Base-by-base conservation (phyloP, 768 basidiomycete species). In the Mrakia frigida region DNA sequence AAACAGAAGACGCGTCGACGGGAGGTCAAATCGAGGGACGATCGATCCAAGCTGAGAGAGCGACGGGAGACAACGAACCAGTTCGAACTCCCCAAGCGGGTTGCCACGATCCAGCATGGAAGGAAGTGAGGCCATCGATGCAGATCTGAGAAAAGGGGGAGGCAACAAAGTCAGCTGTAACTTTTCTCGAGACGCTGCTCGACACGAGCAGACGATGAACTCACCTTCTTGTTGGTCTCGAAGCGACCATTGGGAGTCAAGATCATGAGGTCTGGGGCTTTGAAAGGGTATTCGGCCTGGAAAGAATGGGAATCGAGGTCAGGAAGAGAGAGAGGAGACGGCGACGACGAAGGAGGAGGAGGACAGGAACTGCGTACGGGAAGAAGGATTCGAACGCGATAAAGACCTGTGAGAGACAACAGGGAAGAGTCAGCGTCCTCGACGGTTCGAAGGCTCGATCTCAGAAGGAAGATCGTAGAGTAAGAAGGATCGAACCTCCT, bases 11-110 rank as follows among this genome's bases (percentile, higher is more conserved):
- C 43, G 33, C 37, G 72, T 46, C 13, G 31, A 35, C 13, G 37
- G 35, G 39, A 10, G n/a, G 68, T 43, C 10, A 16, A n/a, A 41
- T 6, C 13, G 9, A 13, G 52, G 35, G 21, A 69, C n/a, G 56
- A 67, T 50, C 41, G 53, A 61, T 18, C 21, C 0, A n/a, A 11
- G 65, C 21, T 33, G 6, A 31, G 37, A 37, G 37, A 28, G 31
- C 31, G 14, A 59, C 18, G n/a, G 25, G 35, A 4, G 9, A 59
- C 56, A 31, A 35, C 80, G 70, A 31, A 82, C 82, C 94, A 74
- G 95, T 98, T 78, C 96, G 88, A 28, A 98, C 92, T 74, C 96
- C 96, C 96, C 96, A 98, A 35, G 94, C 93, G 52, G 96, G 96
- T 83, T 98, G 94, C 96, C 96, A 98, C 43, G 92, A 86, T 80